Evolutionary conservation across 2,329 filamentous ascomycete species (phyloP).

Genomic region (Penicillium sp.): DNA sequence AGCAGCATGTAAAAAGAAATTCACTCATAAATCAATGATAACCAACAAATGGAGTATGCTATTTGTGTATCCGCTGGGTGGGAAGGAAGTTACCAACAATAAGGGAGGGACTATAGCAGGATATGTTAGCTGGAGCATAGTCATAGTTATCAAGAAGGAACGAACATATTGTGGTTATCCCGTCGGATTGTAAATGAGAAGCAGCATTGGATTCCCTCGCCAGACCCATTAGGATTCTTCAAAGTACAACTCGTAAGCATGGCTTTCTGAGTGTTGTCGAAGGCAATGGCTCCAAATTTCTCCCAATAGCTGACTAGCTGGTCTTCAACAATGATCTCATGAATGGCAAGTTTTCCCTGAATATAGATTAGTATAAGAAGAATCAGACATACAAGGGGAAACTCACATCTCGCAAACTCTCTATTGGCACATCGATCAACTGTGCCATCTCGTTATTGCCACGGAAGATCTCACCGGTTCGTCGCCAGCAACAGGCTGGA

Average conservation of each 20-base stretch:
- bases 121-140: neutral
- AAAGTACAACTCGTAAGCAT: constrained; percentile 91
- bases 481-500: constrained; percentile 93
- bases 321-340: constrained; percentile 94
- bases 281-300: constrained; percentile 96
- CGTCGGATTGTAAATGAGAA: constrained; percentile 96
- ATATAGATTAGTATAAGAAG: neutral
- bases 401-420: constrained; percentile 84
- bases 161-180: constrained; percentile 95
- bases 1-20: neutral
- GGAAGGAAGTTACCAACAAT: constrained; percentile 98
- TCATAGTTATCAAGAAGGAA: constrained; percentile 10
- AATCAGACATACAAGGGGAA: neutral
- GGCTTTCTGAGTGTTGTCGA: constrained; percentile 90
- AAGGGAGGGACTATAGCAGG: constrained; percentile 70
- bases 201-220: constrained; percentile 82
- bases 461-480: constrained; percentile 94
- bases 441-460: constrained; percentile 99
- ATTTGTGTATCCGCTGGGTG: constrained; percentile 64
- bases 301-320: constrained; percentile 98
- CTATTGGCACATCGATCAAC: constrained; percentile 88
- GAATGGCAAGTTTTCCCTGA: constrained; percentile 88
- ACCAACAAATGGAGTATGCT: neutral
- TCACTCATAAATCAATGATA: neutral
- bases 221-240: constrained; percentile 74